phyloP scores from a whole-genome alignment of 2,329 filamentous ascomycete genomes.

The Penicillium sp. region DNA sequence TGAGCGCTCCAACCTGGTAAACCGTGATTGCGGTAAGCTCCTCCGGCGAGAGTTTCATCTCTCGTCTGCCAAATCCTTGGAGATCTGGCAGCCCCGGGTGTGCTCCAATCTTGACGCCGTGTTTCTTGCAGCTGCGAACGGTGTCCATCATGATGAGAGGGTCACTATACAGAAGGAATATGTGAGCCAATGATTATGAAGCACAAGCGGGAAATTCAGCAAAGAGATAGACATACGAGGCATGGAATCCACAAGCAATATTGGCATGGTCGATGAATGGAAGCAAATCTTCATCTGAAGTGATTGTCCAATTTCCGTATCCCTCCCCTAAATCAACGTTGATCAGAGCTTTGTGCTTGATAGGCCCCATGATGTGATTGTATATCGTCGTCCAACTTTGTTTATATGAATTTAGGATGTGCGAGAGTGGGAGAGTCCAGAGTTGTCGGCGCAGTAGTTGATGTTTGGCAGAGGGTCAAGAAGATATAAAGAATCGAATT shows the following conservation, averaged over 20 bases:
- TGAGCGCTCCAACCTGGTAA: constrained; percentile 62
- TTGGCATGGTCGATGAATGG: constrained; percentile 61
- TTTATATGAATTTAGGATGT: too few species aligned
- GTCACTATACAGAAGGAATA: constrained; percentile 44
- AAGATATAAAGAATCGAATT: too few species aligned
- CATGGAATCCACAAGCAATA: constrained; percentile 59
- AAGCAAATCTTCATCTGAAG: constrained; percentile 59
- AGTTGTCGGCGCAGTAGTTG: too few species aligned
- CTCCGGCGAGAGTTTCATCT: constrained; percentile 56
- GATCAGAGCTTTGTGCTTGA: constrained; percentile 51
- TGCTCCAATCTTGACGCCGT: constrained; percentile 57
- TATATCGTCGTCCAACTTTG: too few species aligned
- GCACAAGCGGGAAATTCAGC: too few species aligned
- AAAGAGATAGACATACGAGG: too few species aligned
- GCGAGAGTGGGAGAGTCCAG: too few species aligned
- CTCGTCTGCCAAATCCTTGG: constrained; percentile 61
- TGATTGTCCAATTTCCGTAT: constrained; percentile 48
- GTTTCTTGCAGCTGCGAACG: constrained; percentile 55
- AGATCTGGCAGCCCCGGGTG: constrained; percentile 64
- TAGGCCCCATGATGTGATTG: constrained; percentile 43
- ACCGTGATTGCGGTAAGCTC: constrained; percentile 56
- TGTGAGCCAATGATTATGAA: background rate
- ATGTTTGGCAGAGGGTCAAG: too few species aligned
- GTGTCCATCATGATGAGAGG: constrained; percentile 63
- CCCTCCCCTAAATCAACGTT: constrained; percentile 49